phyloP scores from a whole-genome alignment of 305 asterid species.

The Petunia hybrid region DNA sequence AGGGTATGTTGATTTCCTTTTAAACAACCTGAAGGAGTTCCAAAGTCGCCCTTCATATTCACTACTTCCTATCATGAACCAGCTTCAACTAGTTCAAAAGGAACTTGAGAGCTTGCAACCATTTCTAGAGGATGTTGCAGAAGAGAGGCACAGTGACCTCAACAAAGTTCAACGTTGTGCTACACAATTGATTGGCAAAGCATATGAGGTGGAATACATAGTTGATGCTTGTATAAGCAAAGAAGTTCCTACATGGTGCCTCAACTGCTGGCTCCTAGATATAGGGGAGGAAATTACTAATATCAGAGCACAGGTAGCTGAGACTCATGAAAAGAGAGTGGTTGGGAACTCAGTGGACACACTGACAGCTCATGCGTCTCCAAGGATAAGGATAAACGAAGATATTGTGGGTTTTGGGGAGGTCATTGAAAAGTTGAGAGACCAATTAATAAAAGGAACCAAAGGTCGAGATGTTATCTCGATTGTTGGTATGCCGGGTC shows the following conservation, averaged over 20 bases:
- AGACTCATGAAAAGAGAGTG: neutral
- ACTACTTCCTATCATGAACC: neutral
- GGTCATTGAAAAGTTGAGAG: neutral
- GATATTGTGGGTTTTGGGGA: neutral
- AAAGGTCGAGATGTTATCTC: constrained; percentile 39
- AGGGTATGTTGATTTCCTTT: neutral
- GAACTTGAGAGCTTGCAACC: constrained; percentile 11
- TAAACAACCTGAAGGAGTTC: neutral
- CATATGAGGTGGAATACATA: constrained; percentile 18
- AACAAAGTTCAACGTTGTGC: neutral
- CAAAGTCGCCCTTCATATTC: neutral
- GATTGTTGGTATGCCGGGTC: constrained; percentile 70
- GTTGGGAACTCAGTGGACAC: neutral
- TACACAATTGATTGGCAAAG: constrained; percentile 17
- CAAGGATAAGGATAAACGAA: neutral
- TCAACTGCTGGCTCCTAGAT: neutral
- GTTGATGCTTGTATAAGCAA: neutral
- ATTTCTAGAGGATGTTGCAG: neutral
- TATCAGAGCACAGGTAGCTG: neutral
- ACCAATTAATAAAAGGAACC: neutral
- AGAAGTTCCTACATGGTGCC: neutral
- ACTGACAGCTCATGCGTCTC: neutral
- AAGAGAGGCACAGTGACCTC: neutral
- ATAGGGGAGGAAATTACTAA: neutral
- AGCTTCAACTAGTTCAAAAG: neutral